Base-by-base conservation (phyloP, 192 early-diverging fungal species). In the Spizellomyces punctatus region DNA sequence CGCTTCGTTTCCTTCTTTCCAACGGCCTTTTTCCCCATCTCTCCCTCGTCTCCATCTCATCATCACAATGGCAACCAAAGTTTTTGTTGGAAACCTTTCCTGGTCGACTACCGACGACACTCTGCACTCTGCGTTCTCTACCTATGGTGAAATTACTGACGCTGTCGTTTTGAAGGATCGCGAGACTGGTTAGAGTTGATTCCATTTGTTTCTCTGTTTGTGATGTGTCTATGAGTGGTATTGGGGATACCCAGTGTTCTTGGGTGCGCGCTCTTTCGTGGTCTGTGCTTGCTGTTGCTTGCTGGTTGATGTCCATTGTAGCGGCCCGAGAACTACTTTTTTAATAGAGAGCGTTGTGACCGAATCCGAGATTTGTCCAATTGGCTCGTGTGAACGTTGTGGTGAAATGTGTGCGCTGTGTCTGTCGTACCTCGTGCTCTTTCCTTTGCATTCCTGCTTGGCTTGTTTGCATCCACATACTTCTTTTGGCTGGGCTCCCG, bases 131-230 rank as follows among this genome's bases (percentile, higher is more conserved):
- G 76, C 79, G 44, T 96, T 96, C 79, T 49, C 17, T 46, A 61
- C 78, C 58, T 90, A 72, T 73, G 94, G 94, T 49, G 10, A 74
- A 0, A 85, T 95, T 63, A 64, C 76, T 36, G 82, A 90, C 71
- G 81, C 90, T 55, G 83, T 86, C 49, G 89, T 95, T 17, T 77
- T 92, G 62, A 81, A 63, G 56, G 91, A 92, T 71, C 85, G 89
- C 67, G 88, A 92, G 60, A 92, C 89, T 65, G 88, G 91, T 92
- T 86, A 82, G 81, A 75, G 58, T 46, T 36, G 27, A 36, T 36
- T 36, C 27, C 27, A 0, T 64, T 16, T 1, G n/a, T 56, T 56
- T 56, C 22, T n/a, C 22, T 10, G 14, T 12, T 21, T 71, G 1
- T 36, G 27, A 36, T 36, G 27, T 36, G 27, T 36, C 27, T 36